A percentile compares a stretch with the other conserved stretches of the same genome.
Conservation (phyloP, 2,329 filamentous ascomycete species). For the Monascus ruber region DNA sequence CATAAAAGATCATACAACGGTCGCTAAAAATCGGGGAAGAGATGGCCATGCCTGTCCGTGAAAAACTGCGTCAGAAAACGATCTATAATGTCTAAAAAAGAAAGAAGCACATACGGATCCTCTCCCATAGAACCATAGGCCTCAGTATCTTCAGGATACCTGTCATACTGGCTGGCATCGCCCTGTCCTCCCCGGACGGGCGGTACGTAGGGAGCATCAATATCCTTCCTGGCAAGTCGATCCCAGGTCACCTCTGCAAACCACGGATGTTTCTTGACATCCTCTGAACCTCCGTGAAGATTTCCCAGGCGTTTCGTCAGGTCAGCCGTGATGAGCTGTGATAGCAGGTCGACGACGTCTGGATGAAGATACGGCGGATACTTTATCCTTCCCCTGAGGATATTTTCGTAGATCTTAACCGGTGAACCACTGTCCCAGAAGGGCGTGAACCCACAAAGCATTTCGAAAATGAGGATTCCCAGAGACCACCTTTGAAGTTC, state of each 20-base stretch:
- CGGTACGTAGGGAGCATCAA: constrained; percentile 94
- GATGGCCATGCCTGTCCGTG: constrained; percentile 51
- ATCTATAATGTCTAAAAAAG: constrained; percentile 1
- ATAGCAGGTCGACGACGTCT: constrained; percentile 84
- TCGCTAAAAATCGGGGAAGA: constrained; percentile 63
- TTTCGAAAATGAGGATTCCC: constrained; percentile 97
- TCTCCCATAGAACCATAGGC: constrained; percentile 68
- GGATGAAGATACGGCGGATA: constrained; percentile 93
- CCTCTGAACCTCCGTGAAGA: constrained; percentile 75
- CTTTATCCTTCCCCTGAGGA: constrained; percentile 88
- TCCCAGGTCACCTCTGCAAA: constrained; percentile 98
- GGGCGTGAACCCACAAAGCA: constrained; percentile 96
- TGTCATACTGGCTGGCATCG: constrained; percentile 94
- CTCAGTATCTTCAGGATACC: constrained; percentile 94
- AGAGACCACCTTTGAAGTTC: constrained; percentile 71
- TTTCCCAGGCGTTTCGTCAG: constrained; percentile 93
- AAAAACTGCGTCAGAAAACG: constrained; percentile 3
- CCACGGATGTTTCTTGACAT: constrained; percentile 94
- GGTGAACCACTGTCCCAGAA: constrained; percentile 98
- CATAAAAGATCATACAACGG: constrained; percentile 18
- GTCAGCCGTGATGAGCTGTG: constrained; percentile 86
- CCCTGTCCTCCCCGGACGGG: constrained; percentile 88
- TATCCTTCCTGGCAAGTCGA: constrained; percentile 83
- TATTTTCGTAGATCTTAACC: constrained; percentile 99
- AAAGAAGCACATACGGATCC: constrained; percentile 62